Conservation (phyloP, 305 asterid genomes). For the Fraxinus platypoda region DNA sequence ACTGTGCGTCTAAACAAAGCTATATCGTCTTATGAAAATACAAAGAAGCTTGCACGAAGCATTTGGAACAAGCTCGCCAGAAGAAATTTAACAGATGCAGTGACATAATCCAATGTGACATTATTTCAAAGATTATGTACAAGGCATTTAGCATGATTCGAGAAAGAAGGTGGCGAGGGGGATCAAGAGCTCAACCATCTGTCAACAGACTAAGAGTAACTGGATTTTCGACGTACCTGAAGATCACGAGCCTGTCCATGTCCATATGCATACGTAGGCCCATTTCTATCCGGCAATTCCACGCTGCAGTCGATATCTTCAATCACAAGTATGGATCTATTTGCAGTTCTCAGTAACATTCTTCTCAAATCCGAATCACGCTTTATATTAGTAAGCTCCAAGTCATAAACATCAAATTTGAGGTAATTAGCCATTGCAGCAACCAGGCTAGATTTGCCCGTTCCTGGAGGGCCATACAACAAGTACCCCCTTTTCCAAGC, state of each 20-base stretch:
- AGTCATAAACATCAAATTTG: slow-evolving; percentile 64
- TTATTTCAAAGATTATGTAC: too few species aligned
- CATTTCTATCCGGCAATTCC: slow-evolving; percentile 42
- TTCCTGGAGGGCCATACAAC: slow-evolving; percentile 82
- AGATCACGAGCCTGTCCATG: slow-evolving; percentile 19
- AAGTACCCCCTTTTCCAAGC: slow-evolving; percentile 85
- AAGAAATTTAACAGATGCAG: too few species aligned
- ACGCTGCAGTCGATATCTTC: slow-evolving; percentile 76
- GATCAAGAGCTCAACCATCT: background rate
- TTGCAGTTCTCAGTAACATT: slow-evolving; percentile 57
- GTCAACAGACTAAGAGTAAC: background rate
- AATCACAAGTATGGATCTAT: slow-evolving; percentile 64
- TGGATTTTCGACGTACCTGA: slow-evolving; percentile 30
- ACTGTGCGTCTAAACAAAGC: background rate
- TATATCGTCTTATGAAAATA: background rate
- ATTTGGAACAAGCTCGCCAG: background rate
- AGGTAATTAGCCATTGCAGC: slow-evolving; percentile 77
- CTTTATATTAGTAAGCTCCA: slow-evolving; percentile 53
- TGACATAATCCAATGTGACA: too few species aligned
- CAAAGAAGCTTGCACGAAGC: background rate
- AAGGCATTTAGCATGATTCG: too few species aligned
- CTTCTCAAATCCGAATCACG: slow-evolving; percentile 61
- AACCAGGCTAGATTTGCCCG: slow-evolving; percentile 74
- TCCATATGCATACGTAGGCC: background rate
- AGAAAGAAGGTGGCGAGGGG: background rate